Percentiles rank a stretch among this genome's conserved stretches.
Conservation (phyloP, 495 filamentous ascomycete species). For the Aspergillus affinis region DNA sequence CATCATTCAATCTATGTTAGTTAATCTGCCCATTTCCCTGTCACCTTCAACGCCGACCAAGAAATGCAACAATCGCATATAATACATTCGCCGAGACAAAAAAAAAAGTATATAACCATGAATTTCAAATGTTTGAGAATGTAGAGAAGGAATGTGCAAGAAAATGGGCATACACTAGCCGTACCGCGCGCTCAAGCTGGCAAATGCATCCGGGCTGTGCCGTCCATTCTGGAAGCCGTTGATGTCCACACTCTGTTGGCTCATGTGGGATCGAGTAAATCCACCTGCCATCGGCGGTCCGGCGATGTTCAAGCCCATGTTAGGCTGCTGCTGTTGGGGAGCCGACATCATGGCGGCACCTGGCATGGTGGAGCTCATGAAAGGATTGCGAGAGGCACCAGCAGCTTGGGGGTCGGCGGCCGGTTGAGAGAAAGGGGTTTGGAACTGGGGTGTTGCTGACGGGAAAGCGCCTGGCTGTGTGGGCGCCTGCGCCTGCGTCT, state of each 20-base stretch:
- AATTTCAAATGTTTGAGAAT: neutral
- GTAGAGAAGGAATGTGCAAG: neutral
- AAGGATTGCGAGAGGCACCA: conserved; percentile 41
- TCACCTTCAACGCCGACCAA: neutral
- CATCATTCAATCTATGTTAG: neutral
- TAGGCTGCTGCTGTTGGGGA: conserved; percentile 16
- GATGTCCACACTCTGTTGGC: conserved; percentile 87
- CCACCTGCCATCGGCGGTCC: conserved; percentile 17
- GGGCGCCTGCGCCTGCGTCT: conserved; percentile 3
- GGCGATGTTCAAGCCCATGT: neutral
- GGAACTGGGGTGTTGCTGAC: conserved; percentile 30
- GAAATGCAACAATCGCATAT: neutral
- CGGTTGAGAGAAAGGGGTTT: conserved; percentile 22
- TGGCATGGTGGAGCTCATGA: conserved; percentile 30
- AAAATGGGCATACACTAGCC: conserved; percentile 15
- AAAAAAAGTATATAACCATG: neutral
- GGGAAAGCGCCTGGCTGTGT: conserved; percentile 22
- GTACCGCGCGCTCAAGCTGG: conserved; percentile 75
- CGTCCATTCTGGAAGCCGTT: conserved; percentile 71
- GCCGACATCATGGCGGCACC: neutral
- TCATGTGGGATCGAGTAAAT: conserved; percentile 58
- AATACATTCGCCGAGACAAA: conserved; percentile 1
- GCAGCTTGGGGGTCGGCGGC: conserved; percentile 11
- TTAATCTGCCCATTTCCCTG: neutral
- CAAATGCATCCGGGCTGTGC: conserved; percentile 95